A percentile compares a stretch with the other conserved stretches of the same genome.
Conservation (phyloP, 108 stramenopile species). For the Epithemia pelagica region DNA sequence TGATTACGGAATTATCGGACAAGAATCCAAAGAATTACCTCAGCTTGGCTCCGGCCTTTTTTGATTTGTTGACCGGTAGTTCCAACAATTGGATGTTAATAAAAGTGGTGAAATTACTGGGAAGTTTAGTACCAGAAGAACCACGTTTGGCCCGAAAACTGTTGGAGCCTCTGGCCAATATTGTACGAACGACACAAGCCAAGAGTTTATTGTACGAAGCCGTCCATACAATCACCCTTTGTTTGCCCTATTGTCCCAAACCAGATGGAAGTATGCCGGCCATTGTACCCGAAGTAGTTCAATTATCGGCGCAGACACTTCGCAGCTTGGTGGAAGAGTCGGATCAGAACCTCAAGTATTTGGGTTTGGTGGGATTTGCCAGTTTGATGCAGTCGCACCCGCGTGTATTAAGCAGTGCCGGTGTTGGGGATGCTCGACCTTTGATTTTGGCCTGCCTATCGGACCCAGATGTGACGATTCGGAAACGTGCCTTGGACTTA, state of each 20-base stretch:
- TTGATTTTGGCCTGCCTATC: constrained; percentile 89
- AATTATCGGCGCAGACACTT: constrained; percentile 85
- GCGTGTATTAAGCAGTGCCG: constrained; percentile 52
- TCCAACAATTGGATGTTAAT: constrained; percentile 99
- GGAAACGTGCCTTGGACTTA: constrained; percentile 91
- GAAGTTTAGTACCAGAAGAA: constrained; percentile 93
- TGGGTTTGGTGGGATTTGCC: constrained; percentile 94
- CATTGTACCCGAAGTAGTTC: constrained; percentile 82
- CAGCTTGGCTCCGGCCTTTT: constrained; percentile 95
- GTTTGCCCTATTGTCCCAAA: constrained; percentile 89
- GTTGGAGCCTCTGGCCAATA: constrained; percentile 92
- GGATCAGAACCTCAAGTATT: constrained; percentile 98
- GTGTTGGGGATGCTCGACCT: constrained; percentile 66
- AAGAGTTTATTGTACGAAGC: constrained; percentile 96
- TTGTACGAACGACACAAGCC: constrained; percentile 90
- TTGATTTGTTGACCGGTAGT: constrained; percentile 88
- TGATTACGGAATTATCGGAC: constrained; percentile 95
- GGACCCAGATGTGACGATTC: constrained; percentile 98
- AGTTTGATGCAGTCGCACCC: constrained; percentile 90
- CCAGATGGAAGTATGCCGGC: constrained; percentile 89
- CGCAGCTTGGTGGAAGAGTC: constrained; percentile 88
- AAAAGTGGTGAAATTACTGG: constrained; percentile 98
- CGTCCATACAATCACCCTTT: constrained; percentile 90
- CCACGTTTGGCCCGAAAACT: constrained; percentile 97
- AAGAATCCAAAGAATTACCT: constrained; percentile 98